phyloP scores from a whole-genome alignment of 1,284 basidiomycete genomes.

The Pseudomicrostroma phylloplanum region DNA sequence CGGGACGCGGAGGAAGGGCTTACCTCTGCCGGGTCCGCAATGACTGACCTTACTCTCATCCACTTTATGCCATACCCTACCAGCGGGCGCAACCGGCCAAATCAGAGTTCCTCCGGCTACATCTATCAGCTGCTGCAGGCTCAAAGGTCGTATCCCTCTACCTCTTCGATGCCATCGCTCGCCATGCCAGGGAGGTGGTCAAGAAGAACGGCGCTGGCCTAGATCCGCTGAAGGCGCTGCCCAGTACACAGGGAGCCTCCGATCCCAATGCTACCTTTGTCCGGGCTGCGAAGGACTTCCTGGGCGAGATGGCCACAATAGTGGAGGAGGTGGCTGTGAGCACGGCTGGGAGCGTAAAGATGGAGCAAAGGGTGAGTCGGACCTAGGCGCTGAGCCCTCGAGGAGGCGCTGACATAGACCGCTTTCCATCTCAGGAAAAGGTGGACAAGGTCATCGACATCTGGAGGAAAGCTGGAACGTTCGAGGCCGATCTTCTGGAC shows the following conservation, averaged over 20 bases:
- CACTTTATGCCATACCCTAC: neutral
- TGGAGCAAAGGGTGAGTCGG: constrained; percentile 24
- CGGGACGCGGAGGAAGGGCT: neutral
- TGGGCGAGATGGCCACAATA: constrained; percentile 15
- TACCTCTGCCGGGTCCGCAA: neutral
- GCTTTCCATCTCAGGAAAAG: constrained; percentile 22
- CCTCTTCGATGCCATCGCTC: constrained; percentile 30
- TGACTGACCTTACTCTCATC: neutral
- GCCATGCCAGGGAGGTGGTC: constrained; percentile 27
- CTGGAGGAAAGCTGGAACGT: constrained; percentile 28
- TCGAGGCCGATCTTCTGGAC: constrained; percentile 21
- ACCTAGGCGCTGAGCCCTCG: neutral
- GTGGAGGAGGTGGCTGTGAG: constrained; percentile 21
- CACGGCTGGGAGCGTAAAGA: constrained; percentile 15
- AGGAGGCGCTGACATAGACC: neutral
- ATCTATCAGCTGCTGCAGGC: constrained; percentile 15
- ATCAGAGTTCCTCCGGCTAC: constrained; percentile 18
- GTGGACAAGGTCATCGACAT: constrained; percentile 37
- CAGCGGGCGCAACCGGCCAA: constrained; percentile 2
- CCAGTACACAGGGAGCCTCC: neutral
- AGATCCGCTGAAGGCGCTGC: constrained; percentile 12
- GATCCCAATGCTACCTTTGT: constrained; percentile 16
- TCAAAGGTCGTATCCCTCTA: constrained; percentile 32
- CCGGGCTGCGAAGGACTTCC: constrained; percentile 19
- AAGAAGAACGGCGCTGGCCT: constrained; percentile 21